A percentile compares a stretch with the other conserved stretches of the same genome.
phyloP scores from a whole-genome alignment of 352 stramenopile species.

The Phytophthora citrophthora region DNA sequence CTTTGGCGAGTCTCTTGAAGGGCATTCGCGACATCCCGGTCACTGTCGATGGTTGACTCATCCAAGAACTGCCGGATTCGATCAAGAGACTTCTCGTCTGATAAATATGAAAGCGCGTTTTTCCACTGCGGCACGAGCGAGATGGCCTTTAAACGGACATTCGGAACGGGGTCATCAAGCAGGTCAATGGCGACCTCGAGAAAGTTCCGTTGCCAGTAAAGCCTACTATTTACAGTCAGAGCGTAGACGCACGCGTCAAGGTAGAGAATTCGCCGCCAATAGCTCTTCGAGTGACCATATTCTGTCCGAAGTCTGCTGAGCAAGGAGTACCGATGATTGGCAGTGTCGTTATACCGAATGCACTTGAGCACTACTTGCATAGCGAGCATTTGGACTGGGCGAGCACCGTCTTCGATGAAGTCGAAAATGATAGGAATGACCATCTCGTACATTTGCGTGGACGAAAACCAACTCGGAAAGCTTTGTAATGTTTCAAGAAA shows the following conservation, averaged over 20 bases:
- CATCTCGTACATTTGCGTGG: slow-evolving; percentile 73
- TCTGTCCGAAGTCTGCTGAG: slow-evolving; percentile 73
- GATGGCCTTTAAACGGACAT: slow-evolving; percentile 78
- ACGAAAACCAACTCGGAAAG: slow-evolving; percentile 66
- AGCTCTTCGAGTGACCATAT: slow-evolving; percentile 77
- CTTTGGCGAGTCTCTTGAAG: slow-evolving; percentile 51
- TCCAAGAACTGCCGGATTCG: slow-evolving; percentile 77
- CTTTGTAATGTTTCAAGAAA: slow-evolving; percentile 70
- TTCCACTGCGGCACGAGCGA: slow-evolving; percentile 73
- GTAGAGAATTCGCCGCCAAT: slow-evolving; percentile 79
- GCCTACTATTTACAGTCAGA: slow-evolving; percentile 66
- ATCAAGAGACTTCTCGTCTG: slow-evolving; percentile 76
- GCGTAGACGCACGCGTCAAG: slow-evolving; percentile 73
- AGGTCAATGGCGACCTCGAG: slow-evolving; percentile 79
- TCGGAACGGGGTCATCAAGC: slow-evolving; percentile 74
- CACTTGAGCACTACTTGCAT: slow-evolving; percentile 71
- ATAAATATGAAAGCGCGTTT: slow-evolving; percentile 54
- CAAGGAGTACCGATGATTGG: slow-evolving; percentile 73
- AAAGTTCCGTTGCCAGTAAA: slow-evolving; percentile 82
- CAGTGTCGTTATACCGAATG: slow-evolving; percentile 72
- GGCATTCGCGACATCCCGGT: slow-evolving; percentile 68
- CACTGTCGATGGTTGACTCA: slow-evolving; percentile 58
- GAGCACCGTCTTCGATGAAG: slow-evolving; percentile 75
- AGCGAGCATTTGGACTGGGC: slow-evolving; percentile 73
- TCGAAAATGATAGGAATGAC: slow-evolving; percentile 82